Evolutionary conservation across 2,329 filamentous ascomycete species (phyloP).

Genomic region (Parastagonospora nodorum): DNA sequence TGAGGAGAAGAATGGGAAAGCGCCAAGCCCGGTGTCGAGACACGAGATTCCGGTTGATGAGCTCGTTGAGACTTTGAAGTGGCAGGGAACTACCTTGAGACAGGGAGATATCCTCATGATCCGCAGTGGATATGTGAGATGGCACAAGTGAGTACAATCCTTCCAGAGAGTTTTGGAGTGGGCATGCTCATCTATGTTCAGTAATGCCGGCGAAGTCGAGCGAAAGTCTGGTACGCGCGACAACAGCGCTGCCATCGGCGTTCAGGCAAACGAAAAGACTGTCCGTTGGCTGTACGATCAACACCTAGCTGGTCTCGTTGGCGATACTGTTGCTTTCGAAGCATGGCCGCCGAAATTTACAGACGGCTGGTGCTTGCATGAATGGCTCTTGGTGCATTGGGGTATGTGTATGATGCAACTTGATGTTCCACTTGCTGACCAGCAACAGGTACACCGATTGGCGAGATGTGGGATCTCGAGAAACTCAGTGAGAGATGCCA

Average conservation of each 20-base stretch:
- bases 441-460: constrained; percentile 29
- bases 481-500: constrained; percentile 60
- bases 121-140: constrained; percentile 54
- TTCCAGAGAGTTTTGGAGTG: neutral
- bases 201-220: constrained; percentile 29
- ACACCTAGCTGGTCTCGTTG: constrained; percentile 43
- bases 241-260: constrained; percentile 37
- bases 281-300: constrained; percentile 46
- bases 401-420: constrained; percentile 9
- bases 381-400: constrained; percentile 40
- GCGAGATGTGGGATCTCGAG: constrained; percentile 53
- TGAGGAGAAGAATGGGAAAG: constrained; percentile 32
- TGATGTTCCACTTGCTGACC: neutral
- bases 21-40: constrained; percentile 31
- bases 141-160: constrained; percentile 33
- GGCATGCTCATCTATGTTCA: constrained; percentile 7
- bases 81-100: constrained; percentile 32
- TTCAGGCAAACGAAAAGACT: constrained; percentile 39
- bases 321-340: constrained; percentile 50
- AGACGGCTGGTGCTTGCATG: constrained; percentile 41
- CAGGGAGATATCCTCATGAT: constrained; percentile 45
- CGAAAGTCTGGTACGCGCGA: constrained; percentile 40
- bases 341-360: constrained; percentile 37
- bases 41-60: constrained; percentile 39
- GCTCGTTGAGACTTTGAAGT: constrained; percentile 34